Base-by-base conservation (phyloP, 495 filamentous ascomycete genomes). In the Penicillium manginii region DNA sequence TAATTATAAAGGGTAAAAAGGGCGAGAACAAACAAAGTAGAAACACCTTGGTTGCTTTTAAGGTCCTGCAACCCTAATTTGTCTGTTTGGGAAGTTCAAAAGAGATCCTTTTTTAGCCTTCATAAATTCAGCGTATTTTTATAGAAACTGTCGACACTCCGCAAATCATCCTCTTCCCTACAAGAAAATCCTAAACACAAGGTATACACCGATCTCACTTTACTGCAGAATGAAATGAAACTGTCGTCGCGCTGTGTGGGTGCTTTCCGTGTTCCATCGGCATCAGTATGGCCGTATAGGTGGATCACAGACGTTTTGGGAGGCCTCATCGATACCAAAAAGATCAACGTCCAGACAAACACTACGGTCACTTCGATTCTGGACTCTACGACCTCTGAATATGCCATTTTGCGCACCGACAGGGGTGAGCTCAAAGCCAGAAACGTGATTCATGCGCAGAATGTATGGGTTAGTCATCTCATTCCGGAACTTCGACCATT, bases 401-500 rank as follows among this genome's bases (percentile, higher is more conserved):
- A 12, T n/a, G 50, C 50, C 8, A n/a, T 21, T 21, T n/a, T 52
- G 14, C 18, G 19, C 4, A 52, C 50, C 2, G 7, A 52, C 33
- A 31, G 31, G 19, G 50, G 50, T 1, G 8, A 33, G 7, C 19
- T 52, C 6, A 33, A 21, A 21, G 50, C 50, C 10, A 35, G 50
- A 21, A 33, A 52, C 35, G 50, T 52, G 14, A 29, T 52, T 14
- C 50, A 52, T 37, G 50, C 50, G 6, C 6, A 19, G 18, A 52
- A 52, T 52, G 50, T 17, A 12, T 52, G 50, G 50, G 18, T 37
- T 9, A n/a, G 50, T 12, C 50, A 52, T 37, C 50, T 52, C 7
- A 21, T 37, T 33, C 22, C 50, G 0, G 50, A 52, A 18, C 33
- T 52, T 7, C 50, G 50, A 21, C 50, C 50, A n/a, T 52, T 35